A percentile compares a stretch with the other conserved stretches of the same genome.
Conservation (phyloP, 768 basidiomycete genomes). For the Tricholoma bakamatsutake region DNA sequence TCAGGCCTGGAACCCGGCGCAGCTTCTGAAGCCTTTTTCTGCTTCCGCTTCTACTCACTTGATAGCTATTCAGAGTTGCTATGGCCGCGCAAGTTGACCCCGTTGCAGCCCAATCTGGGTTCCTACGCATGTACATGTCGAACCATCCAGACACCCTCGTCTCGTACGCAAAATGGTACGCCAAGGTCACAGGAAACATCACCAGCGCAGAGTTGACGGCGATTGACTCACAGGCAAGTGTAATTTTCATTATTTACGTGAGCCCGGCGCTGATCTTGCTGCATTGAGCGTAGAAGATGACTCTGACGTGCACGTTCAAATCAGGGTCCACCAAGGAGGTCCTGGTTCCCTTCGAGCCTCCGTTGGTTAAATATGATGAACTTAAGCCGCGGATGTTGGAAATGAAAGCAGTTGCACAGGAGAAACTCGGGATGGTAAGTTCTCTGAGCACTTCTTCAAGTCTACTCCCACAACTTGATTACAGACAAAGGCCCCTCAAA, state of each 20-base stretch:
- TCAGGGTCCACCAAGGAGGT: constrained; percentile 42
- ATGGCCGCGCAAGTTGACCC: constrained; percentile 38
- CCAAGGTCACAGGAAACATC: constrained; percentile 52
- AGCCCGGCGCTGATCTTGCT: neutral
- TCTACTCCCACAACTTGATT: neutral
- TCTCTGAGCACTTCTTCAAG: neutral
- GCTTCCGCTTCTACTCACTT: no score
- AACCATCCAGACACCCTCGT: constrained; percentile 80
- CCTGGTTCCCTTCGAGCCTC: constrained; percentile 60
- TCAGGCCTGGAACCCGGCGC: neutral
- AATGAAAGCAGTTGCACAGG: constrained; percentile 80
- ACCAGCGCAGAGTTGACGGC: constrained; percentile 62
- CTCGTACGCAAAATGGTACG: constrained; percentile 75
- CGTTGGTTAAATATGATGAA: constrained; percentile 68
- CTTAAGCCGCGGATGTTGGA: constrained; percentile 74
- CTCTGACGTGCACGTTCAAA: constrained; percentile 55
- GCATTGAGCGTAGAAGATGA: constrained; percentile 52
- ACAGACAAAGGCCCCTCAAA: constrained; percentile 58
- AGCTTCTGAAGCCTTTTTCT: neutral
- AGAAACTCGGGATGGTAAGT: constrained; percentile 72
- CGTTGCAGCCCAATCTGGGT: constrained; percentile 68
- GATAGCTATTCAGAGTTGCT: neutral
- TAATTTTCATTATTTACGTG: neutral
- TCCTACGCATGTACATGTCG: constrained; percentile 82
- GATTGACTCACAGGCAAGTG: constrained; percentile 58